Conservation (phyloP, 257 asterid genomes). For the Solanum arcanum region DNA sequence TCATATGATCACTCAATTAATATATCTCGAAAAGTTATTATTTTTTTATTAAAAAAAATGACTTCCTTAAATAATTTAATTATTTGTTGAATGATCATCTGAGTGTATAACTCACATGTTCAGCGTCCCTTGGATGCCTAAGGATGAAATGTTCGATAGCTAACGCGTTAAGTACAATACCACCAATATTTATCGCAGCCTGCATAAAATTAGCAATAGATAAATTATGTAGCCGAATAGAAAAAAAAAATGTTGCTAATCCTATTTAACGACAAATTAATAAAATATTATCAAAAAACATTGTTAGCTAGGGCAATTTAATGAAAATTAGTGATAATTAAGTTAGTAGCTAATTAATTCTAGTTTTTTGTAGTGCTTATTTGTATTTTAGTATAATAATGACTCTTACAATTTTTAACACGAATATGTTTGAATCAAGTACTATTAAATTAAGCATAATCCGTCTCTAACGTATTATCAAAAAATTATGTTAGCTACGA, state of each 20-base stretch:
- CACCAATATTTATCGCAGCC: constrained; percentile 74
- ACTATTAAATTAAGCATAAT: neutral
- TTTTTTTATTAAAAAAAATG: neutral
- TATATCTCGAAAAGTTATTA: neutral
- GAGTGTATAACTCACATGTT: constrained; percentile 36
- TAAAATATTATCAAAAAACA: neutral
- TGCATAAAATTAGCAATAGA: neutral
- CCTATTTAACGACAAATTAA: neutral
- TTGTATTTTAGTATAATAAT: too few relatives aligned
- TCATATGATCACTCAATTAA: neutral
- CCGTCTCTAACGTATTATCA: neutral
- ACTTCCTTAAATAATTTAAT: neutral
- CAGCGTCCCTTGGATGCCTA: constrained; percentile 57
- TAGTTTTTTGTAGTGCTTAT: too few relatives aligned
- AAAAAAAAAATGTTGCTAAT: neutral
- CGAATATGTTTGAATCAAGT: too few relatives aligned
- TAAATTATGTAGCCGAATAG: neutral
- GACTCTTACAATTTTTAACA: too few relatives aligned
- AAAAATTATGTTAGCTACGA: neutral
- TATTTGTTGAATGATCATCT: neutral
- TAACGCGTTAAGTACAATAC: constrained; percentile 59
- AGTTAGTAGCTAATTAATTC: neutral
- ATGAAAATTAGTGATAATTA: neutral
- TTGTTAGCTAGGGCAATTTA: neutral
- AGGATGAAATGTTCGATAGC: constrained; percentile 84